Evolutionary conservation across 73 alveolate genomes (phyloP), one percentile per base, ranked within the genome.

Genomic region (Paramecium sonneborni): DNA sequence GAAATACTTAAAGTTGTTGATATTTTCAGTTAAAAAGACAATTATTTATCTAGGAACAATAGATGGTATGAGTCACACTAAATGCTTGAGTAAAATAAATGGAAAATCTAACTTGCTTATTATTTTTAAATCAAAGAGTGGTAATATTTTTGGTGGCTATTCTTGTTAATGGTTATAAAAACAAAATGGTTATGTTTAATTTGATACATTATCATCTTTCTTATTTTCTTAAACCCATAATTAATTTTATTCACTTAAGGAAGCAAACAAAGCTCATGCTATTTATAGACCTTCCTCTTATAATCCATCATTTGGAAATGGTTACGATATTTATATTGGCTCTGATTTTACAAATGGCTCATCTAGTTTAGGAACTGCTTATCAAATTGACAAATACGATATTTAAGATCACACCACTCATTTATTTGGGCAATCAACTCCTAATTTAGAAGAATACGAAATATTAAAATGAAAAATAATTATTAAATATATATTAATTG

Each of bases 251-350:
- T 15, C 37, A 10, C 6, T 74, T 7, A 74, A 37, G 20, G 84
- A 62, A 62, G 84, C 39, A 15, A 34, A 37, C 12, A 90, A 79
- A 79, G 34, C 28, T 5, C n/a, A 79, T 79, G 69, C 90, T 0
- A 79, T 79, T 3, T 79, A 79, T 79, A 18, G 74, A 12, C 44
- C 35, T 21, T 32, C 56, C 2, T 11, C 20, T 24, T 79, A 39
- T 43, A 76, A 76, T 18, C 90, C 90, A 39, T 38, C 74, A 14
- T 79, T 79, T 79, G 90, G 90, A 10, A n/a, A 23, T 21, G 76
- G 90, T 8, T 62, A 79, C 20, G 90, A 79, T 79, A 43, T 79
- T 1, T 21, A 24, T 7, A 79, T 79, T 43, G 69, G 55, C 39
- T 8, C 69, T 6, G 90, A 79, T 46, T 79, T 79, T 18, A 79